Evolutionary conservation across 1,284 basidiomycete species (phyloP).

Genomic region (Golubevia sp.): DNA sequence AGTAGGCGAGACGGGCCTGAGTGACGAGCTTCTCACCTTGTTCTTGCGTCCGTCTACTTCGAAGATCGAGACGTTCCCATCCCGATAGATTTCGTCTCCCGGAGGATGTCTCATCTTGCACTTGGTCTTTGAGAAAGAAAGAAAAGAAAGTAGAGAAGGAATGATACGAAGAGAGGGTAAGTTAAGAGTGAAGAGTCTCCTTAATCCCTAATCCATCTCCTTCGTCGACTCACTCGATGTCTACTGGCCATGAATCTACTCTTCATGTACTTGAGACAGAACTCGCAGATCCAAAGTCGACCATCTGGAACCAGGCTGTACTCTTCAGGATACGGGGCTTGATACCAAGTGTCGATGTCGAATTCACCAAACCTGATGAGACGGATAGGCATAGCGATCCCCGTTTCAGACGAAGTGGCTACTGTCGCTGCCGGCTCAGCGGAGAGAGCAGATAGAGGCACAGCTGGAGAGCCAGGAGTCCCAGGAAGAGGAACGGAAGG

Average conservation of each 20-base stretch:
- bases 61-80: constrained; percentile 85
- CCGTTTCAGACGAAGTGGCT: constrained; percentile 36
- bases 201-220: background rate
- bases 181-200: background rate
- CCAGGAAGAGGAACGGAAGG: background rate
- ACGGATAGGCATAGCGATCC: constrained; percentile 51
- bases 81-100: constrained; percentile 97
- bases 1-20: background rate
- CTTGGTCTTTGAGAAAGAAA: constrained; percentile 65
- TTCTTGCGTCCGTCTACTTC: constrained; percentile 98
- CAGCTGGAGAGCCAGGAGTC: background rate
- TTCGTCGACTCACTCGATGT: constrained; percentile 71
- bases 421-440: constrained; percentile 14
- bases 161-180: background rate
- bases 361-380: constrained; percentile 86
- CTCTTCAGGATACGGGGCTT: constrained; percentile 98
- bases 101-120: constrained; percentile 94
- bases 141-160: background rate
- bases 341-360: constrained; percentile 98
- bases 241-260: constrained; percentile 83
- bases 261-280: constrained; percentile 98
- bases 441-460: constrained; percentile 13
- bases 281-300: constrained; percentile 93
- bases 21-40: constrained; percentile 66
- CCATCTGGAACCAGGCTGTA: constrained; percentile 92